Base-by-base conservation (phyloP, 257 asterid species). In the Vinca minor region DNA sequence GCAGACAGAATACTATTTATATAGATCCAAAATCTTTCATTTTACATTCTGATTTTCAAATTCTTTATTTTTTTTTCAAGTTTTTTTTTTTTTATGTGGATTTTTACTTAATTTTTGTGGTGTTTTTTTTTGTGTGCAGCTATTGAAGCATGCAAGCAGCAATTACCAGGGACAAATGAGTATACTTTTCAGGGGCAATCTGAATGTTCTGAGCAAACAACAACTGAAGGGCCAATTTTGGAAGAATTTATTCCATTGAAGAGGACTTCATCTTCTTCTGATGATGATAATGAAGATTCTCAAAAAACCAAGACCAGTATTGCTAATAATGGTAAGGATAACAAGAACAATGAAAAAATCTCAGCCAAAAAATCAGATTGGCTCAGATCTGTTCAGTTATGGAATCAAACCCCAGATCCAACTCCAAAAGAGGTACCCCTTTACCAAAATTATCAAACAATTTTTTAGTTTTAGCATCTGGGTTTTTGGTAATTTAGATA, bases 121-220 rank as follows among this genome's bases (percentile, higher is more conserved):
- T 28, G 1, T 14, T 9, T 11, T 15, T n/a, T 56, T 62, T 64
- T 38, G 57, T n/a, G n/a, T n/a, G 47, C 74, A 92, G 97, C 97
- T 56, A 93, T 93, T 73, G 97, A 93, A 71, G 53, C 84, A 63
- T 85, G 92, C 83, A 85, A 83, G 66, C 95, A 84, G 68, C 88
- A 92, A 67, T 66, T 83, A n/a, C n/a, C n/a, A 13, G 82, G 79
- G 41, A 71, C 77, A 4, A 67, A 60, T 8, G 89, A 76, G 68
- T 74, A 60, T 57, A 78, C 78, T 81, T 66, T 79, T 41, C 60
- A 74, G 31, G 88, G 85, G 59, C 82, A 77, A 69, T 83, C 86
- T 36, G 91, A 81, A 65, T 75, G 82, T 67, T 83, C 88, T 31
- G 95, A 85, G 71, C 95, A 85, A 68, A 87, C 82, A 71, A 81